Percentiles rank a stretch among this genome's conserved stretches.
phyloP scores from a whole-genome alignment of 768 basidiomycete species.

The Panus rudis region DNA sequence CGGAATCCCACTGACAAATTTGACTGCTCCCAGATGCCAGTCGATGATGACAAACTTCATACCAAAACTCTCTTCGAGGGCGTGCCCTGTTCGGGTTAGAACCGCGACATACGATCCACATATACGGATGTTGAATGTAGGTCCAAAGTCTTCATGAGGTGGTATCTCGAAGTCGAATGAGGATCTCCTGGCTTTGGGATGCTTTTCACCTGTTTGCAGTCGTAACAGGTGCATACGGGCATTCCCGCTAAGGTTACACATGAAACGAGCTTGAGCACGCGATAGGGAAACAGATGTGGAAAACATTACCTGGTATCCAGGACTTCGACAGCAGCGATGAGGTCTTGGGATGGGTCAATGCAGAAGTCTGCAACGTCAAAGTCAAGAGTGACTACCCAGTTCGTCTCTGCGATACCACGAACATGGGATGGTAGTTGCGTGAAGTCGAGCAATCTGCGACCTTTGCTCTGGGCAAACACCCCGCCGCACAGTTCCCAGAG shows the following conservation, averaged over 20 bases:
- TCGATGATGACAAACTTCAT: too few species aligned
- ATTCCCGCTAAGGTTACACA: too few species aligned
- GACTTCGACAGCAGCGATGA: conserved; percentile 4
- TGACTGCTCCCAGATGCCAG: too few species aligned
- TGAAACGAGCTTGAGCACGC: too few species aligned
- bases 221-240: not conserved
- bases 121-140: too few species aligned
- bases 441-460: conserved; percentile 2
- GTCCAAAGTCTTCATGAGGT: too few species aligned
- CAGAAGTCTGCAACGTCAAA: conserved; percentile 8
- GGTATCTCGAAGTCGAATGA: too few species aligned
- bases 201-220: not conserved
- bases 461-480: conserved; percentile 6
- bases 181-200: too few species aligned
- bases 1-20: too few species aligned
- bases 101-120: too few species aligned
- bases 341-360: conserved; percentile 9
- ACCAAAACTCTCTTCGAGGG: too few species aligned
- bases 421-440: conserved; percentile 3
- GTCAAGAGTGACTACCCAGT: conserved; percentile 3
- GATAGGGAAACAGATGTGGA: not conserved
- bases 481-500: conserved; percentile 12
- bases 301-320: not conserved
- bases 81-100: too few species aligned
- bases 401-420: not conserved